Percentiles rank a stretch among this genome's conserved stretches.
Conservation (phyloP, 495 filamentous ascomycete genomes). For the Podospora tetraspora region DNA sequence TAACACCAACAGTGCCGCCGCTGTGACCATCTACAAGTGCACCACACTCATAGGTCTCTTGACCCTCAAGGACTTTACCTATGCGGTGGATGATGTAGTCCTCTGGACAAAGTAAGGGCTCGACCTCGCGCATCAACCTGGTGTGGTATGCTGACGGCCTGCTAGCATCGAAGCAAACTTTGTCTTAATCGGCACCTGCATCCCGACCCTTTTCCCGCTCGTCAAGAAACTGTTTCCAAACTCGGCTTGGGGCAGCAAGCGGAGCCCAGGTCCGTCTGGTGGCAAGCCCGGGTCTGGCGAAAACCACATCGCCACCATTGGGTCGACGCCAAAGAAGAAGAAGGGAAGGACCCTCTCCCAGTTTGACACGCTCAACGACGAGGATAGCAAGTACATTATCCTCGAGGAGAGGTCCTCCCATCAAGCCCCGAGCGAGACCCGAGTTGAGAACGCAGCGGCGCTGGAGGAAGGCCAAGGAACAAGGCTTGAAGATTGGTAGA, state of each 20-base stretch:
- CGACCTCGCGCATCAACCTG: background rate
- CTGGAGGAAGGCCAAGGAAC: background rate
- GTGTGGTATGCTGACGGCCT: background rate
- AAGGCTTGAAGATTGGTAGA: slow-evolving; percentile 1
- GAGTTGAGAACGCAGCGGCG: background rate
- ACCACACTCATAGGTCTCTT: slow-evolving; percentile 16
- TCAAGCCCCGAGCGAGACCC: background rate
- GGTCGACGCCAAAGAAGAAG: slow-evolving; percentile 21
- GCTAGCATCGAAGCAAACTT: slow-evolving; percentile 23
- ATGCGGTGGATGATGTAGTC: slow-evolving; percentile 21
- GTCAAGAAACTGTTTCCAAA: slow-evolving; percentile 20
- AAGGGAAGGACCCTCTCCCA: slow-evolving; percentile 7
- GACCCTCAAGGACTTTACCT: slow-evolving; percentile 21
- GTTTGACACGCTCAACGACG: slow-evolving; percentile 18
- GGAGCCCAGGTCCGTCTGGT: background rate
- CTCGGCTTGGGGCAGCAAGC: slow-evolving; percentile 12
- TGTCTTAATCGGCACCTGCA: slow-evolving; percentile 24
- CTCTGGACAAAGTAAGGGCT: slow-evolving; percentile 27
- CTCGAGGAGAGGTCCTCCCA: slow-evolving; percentile 12
- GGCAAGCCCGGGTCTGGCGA: background rate
- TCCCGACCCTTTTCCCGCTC: slow-evolving; percentile 23
- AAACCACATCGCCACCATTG: slow-evolving; percentile 21
- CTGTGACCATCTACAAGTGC: slow-evolving; percentile 22
- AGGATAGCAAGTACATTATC: slow-evolving; percentile 12
- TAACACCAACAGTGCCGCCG: slow-evolving; percentile 12